Evolutionary conservation across 352 stramenopile species (phyloP).

Genomic region (Pythium chondricola): DNA sequence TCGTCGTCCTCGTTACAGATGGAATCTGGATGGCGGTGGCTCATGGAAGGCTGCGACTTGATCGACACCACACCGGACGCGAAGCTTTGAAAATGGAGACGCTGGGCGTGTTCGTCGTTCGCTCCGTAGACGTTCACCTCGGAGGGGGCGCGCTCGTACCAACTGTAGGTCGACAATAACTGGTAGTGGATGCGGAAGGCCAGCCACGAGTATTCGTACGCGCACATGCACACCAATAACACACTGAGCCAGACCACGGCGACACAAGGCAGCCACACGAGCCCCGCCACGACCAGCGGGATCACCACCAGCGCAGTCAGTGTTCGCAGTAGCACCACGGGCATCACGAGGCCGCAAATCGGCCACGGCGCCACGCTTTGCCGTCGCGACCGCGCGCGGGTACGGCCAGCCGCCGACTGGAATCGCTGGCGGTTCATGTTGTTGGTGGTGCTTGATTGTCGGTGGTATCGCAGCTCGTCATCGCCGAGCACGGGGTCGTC

Average conservation of each 20-base stretch:
- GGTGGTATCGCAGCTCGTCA: constrained; percentile 6
- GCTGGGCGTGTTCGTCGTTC: constrained; percentile 6
- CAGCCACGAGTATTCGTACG: constrained; percentile 24
- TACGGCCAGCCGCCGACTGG: not conserved
- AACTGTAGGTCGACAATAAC: constrained; percentile 16
- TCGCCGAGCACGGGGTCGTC: constrained; percentile 14
- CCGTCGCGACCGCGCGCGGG: constrained; percentile 7
- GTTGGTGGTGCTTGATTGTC: constrained; percentile 12
- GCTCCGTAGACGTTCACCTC: constrained; percentile 4
- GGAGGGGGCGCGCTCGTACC: constrained; percentile 18
- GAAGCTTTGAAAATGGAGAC: constrained; percentile 17
- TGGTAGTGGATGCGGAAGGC: constrained; percentile 26
- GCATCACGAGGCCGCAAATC: constrained; percentile 11
- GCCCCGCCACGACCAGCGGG: constrained; percentile 7
- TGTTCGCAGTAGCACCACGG: constrained; percentile 3
- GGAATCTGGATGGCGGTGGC: not conserved
- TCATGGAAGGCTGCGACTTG: constrained; percentile 4
- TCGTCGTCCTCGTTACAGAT: not conserved
- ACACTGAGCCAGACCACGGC: constrained; percentile 11
- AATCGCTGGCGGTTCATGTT: not conserved
- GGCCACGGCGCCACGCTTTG: constrained; percentile 12
- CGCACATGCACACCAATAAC: constrained; percentile 12
- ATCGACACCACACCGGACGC: constrained; percentile 2
- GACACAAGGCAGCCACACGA: constrained; percentile 10
- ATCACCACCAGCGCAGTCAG: constrained; percentile 14